Base-by-base conservation (phyloP, 108 stramenopile genomes). In the Craspedostauros australis region DNA sequence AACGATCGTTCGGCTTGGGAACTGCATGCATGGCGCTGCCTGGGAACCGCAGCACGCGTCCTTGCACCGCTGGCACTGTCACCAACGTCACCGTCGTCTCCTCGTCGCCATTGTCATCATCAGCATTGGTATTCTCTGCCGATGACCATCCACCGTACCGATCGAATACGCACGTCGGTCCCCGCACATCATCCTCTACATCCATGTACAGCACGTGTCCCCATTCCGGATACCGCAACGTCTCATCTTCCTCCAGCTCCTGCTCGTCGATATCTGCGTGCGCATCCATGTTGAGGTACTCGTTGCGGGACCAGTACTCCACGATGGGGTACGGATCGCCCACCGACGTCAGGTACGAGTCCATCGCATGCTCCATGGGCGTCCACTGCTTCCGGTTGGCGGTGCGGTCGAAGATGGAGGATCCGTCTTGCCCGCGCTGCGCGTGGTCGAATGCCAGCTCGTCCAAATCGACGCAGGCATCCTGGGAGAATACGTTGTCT, bases 181-280 rank as follows among this genome's bases (percentile, higher is more conserved):
- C 66, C 4, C 25, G 57, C 9, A 50, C 22, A 7, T 42, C 41
- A 7, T 29, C 46, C 15, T 64, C 46, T 27, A 74, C 39, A 19
- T 66, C 50, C 37, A 80, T 51, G 36, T 80, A 80, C 57, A 80
- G 38, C 4, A 80, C 75, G 54, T 80, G 79, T 7, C 64, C 75
- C 30, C 38, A 32, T 16, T 28, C 52, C 1, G 79, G 79, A 57
- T 65, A 80, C 20, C 72, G 46, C n/a, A 67, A 5, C 22, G 48
- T 22, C 15, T 60, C 75, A 30, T 75, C 78, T 11, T 65, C 34
- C 48, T 75, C 71, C 31, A 77, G 57, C 7, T 60, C 46, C 26
- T 47, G 50, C 46, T 82, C 80, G 39, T 82, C 80, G 31, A 82
- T 69, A 54, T 82, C 80, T 3, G 74, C 61, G 54, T 82, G 80